phyloP scores from a whole-genome alignment of 352 stramenopile species.

The Aphanomyces stellatus region DNA sequence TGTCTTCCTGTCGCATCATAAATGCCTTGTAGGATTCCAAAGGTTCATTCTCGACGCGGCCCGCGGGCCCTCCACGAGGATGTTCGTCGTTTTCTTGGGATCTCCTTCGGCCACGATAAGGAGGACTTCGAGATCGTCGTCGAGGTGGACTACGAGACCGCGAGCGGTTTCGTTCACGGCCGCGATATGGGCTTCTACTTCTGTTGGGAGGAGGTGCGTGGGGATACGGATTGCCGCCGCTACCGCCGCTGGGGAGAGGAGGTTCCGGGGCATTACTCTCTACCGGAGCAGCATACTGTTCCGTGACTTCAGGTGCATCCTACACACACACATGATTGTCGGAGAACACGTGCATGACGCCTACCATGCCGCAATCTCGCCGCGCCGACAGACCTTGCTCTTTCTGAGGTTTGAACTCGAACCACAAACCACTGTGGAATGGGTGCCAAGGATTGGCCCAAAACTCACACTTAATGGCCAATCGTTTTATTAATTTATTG shows the following conservation, averaged over 20 bases:
- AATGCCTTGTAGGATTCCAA: conserved; percentile 82
- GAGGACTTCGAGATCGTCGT: conserved; percentile 13
- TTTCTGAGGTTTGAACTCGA: conserved; percentile 11
- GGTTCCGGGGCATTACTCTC: background rate
- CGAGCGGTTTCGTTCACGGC: conserved; percentile 10
- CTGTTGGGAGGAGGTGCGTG: background rate
- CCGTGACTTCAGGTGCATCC: background rate
- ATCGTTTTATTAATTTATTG: background rate
- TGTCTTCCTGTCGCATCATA: conserved; percentile 83
- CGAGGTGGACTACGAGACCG: conserved; percentile 15
- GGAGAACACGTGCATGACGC: background rate
- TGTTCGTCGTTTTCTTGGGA: conserved; percentile 15
- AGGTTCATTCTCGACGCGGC: conserved; percentile 34
- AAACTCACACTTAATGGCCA: background rate
- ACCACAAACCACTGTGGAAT: conserved; percentile 4
- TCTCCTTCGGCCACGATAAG: conserved; percentile 10
- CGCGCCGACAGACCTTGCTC: background rate
- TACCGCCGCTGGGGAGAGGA: too few species aligned
- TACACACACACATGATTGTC: background rate
- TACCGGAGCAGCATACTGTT: background rate
- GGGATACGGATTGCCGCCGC: background rate
- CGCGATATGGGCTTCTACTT: conserved; percentile 12
- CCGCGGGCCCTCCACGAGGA: background rate
- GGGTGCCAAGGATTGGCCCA: background rate
- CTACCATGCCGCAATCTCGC: background rate